Evolutionary conservation across 2,329 filamentous ascomycete species (phyloP).

Genomic region (Aspergillus piperis): DNA sequence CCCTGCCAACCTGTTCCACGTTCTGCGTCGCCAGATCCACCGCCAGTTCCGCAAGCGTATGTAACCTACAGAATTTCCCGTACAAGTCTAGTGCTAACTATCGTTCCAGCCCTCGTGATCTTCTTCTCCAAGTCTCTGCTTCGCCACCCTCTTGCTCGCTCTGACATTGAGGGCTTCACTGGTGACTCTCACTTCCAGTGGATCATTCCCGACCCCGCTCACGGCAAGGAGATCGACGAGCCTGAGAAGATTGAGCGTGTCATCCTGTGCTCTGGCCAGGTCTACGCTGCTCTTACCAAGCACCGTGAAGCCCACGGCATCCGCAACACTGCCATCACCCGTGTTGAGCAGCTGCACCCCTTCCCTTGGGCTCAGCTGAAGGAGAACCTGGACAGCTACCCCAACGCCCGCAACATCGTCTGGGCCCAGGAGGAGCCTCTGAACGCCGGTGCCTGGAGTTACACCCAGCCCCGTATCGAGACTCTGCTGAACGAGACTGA

Average conservation of each 20-base stretch:
- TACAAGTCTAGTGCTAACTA: constrained; percentile 18
- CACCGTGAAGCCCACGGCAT: constrained; percentile 83
- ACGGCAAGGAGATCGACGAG: constrained; percentile 72
- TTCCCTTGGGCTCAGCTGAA: constrained; percentile 98
- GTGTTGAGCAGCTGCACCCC: constrained; percentile 95
- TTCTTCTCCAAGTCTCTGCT: constrained; percentile 99
- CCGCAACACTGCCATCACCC: constrained; percentile 89
- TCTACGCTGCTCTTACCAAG: constrained; percentile 87
- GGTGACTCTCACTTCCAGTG: constrained; percentile 92
- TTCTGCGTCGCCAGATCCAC: constrained; percentile 96
- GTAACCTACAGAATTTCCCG: constrained; percentile 37
- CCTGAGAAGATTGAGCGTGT: constrained; percentile 90
- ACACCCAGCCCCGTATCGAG: constrained; percentile 96
- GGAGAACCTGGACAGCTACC: constrained; percentile 95
- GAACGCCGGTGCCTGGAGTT: constrained; percentile 95
- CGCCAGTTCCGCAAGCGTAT: constrained; percentile 98
- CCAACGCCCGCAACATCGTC: constrained; percentile 95
- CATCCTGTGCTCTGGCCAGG: constrained; percentile 91
- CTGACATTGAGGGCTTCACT: constrained; percentile 84
- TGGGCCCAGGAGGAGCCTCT: constrained; percentile 98
- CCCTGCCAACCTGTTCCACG: constrained; percentile 93
- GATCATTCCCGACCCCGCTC: constrained; percentile 90
- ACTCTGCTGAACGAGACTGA: constrained; percentile 91
- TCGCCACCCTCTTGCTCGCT: constrained; percentile 89
- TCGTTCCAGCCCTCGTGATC: constrained; percentile 72